A percentile compares a stretch with the other conserved stretches of the same genome.
Conservation (phyloP, 1,139 yeast genomes). For the Pichia sp. region DNA sequence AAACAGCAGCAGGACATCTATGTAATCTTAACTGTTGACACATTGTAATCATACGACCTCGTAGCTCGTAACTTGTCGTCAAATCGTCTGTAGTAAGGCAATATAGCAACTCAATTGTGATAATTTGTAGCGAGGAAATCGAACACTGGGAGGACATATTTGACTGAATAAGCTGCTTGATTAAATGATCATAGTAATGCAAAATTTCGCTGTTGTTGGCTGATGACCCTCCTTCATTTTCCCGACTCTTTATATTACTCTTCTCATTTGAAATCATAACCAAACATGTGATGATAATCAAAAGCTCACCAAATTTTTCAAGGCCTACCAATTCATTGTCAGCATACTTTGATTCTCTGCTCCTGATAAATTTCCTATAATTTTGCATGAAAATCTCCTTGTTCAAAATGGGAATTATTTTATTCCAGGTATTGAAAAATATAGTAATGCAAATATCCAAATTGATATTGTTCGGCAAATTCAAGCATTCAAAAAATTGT, state of each 20-base stretch:
- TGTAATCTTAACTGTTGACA: slow-evolving; percentile 81
- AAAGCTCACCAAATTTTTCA: slow-evolving; percentile 54
- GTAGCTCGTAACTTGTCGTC: slow-evolving; percentile 61
- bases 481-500: slow-evolving; percentile 36
- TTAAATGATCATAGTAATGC: slow-evolving; percentile 27
- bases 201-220: slow-evolving; percentile 23
- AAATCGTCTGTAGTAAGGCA: slow-evolving; percentile 69
- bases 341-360: slow-evolving; percentile 27
- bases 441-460: slow-evolving; percentile 48
- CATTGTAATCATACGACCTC: slow-evolving; percentile 75
- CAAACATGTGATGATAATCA: slow-evolving; percentile 50
- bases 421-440: slow-evolving; percentile 78
- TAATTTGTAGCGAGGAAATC: slow-evolving; percentile 61
- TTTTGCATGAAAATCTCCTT: slow-evolving; percentile 53
- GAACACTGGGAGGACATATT: slow-evolving; percentile 49
- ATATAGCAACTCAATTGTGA: slow-evolving; percentile 62
- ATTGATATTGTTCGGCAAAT: slow-evolving; percentile 48
- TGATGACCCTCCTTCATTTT: slow-evolving; percentile 1
- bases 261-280: slow-evolving; percentile 41
- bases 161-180: slow-evolving; percentile 40
- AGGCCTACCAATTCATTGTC: slow-evolving; percentile 34
- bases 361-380: slow-evolving; percentile 36
- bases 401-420: slow-evolving; percentile 59
- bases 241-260: slow-evolving; percentile 12
- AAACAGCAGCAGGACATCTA: slow-evolving; percentile 80